Evolutionary conservation across 192 early-diverging fungal species (phyloP).

Genomic region (Coemansia sp.): DNA sequence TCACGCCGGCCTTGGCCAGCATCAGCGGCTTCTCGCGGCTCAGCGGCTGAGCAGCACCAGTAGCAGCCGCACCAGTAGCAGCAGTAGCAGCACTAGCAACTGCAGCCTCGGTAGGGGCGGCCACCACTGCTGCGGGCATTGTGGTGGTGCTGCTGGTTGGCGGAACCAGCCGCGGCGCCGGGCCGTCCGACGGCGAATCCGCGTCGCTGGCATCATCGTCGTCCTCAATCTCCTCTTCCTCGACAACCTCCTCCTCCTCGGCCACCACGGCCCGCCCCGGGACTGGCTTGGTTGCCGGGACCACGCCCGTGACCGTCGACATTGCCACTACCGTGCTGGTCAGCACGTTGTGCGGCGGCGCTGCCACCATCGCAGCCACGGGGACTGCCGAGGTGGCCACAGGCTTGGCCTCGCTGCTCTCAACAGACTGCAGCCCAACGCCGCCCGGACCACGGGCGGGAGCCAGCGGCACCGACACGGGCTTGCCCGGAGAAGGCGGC

Average conservation of each 20-base stretch:
- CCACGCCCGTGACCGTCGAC: constrained; percentile 9
- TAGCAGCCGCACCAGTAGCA: neutral
- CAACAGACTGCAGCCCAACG: neutral
- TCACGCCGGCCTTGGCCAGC: constrained; percentile 23
- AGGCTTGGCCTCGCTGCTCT: neutral
- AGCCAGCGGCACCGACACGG: constrained; percentile 11
- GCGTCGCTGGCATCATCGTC: neutral
- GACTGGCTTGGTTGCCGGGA: neutral
- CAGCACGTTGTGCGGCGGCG: constrained; percentile 3
- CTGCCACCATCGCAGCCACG: neutral
- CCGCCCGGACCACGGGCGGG: constrained; percentile 5
- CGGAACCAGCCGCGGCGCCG: too few species aligned
- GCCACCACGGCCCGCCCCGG: neutral
- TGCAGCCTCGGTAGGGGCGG: too few species aligned
- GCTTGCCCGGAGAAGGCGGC: neutral
- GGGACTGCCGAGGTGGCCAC: neutral
- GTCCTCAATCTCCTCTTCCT: constrained; percentile 22
- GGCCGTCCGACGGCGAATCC: neutral
- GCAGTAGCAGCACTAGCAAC: neutral
- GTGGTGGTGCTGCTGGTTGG: too few species aligned
- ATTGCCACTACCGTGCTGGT: constrained; percentile 24
- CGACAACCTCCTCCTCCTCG: constrained; percentile 5
- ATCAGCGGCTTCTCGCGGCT: constrained; percentile 21
- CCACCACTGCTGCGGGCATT: too few species aligned
- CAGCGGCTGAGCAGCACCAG: neutral